Percentiles rank a stretch among this genome's conserved stretches.
phyloP scores from a whole-genome alignment of 1,284 basidiomycete species.

The Ganoderma lucidum region DNA sequence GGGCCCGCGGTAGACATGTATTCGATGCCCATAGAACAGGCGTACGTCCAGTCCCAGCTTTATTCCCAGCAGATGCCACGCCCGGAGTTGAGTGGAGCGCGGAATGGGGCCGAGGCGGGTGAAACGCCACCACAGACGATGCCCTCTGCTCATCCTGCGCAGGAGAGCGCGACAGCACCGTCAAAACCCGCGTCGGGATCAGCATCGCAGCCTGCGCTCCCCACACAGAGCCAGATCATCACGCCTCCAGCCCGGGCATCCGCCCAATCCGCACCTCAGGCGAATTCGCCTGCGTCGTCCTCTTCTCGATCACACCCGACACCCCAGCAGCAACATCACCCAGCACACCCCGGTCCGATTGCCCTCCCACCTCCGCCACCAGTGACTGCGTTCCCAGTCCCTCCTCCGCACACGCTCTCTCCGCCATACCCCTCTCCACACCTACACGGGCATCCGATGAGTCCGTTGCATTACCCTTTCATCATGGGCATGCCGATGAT shows the following conservation, averaged over 20 bases:
- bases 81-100: neutral
- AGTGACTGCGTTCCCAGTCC: constrained; percentile 51
- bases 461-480: constrained; percentile 45
- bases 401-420: constrained; percentile 44
- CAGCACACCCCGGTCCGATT: constrained; percentile 75
- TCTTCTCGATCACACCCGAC: constrained; percentile 35
- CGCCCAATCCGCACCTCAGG: constrained; percentile 10
- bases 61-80: constrained; percentile 4
- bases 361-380: constrained; percentile 66
- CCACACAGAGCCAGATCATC: constrained; percentile 7
- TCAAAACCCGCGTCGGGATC: neutral
- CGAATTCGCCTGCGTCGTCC: constrained; percentile 14
- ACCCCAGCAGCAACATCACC: constrained; percentile 50
- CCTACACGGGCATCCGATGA: constrained; percentile 38
- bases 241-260: constrained; percentile 14
- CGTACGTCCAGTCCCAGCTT: constrained; percentile 12
- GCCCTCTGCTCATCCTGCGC: neutral
- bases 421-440: constrained; percentile 41
- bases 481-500: constrained; percentile 47
- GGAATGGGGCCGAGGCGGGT: neutral
- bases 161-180: neutral
- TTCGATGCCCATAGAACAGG: constrained; percentile 5
- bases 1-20: constrained; percentile 5
- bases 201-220: neutral
- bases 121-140: neutral